Base-by-base conservation (phyloP, 1,284 basidiomycete species). In the Ganoderma lingzhi region DNA sequence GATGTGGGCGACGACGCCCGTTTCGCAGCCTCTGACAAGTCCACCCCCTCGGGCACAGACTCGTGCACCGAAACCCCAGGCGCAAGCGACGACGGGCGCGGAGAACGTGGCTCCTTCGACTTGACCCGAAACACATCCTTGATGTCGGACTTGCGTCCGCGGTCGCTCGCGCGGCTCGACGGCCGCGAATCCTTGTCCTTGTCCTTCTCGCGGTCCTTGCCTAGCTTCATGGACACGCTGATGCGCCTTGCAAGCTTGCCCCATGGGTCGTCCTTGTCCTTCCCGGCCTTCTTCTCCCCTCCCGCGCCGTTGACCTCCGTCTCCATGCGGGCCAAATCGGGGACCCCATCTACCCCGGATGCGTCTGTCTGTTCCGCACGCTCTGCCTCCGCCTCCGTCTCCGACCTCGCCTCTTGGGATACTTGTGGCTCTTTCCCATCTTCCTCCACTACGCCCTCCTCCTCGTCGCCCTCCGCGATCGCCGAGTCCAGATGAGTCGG, bases 181-280 rank as follows among this genome's bases (percentile, higher is more conserved):
- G 71, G 69, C 6, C 73, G 66, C 67, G 73, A 74, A 39, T 72
- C 71, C 69, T 63, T 67, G 59, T 73, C 71, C 58, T 69, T 71
- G 51, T 67, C 63, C 64, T 73, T 74, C 60, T 72, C 68, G 14
- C 70, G 69, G 23, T 78, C 79, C 23, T 53, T 53, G 76, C 87
- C 84, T 62, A 91, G 83, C 14, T 84, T 82, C 74, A 87, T 80
- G 48, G 76, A 76, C 62, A 78, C 74, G 71, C 87, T 91, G 70
- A 92, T 85, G 68, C 89, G 81, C 71, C 88, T 81, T n/a, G 89
- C 84, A 53, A 92, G 73, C 76, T 86, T 89, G 30, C 83, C 81
- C 89, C 90, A 91, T 37, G 83, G 79, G 68, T 86, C 86, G 30
- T 84, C 84, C 63, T 83, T 84, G 41, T 77, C 73, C 73, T 76